Evolutionary conservation across 441 rosid genomes (phyloP).

Genomic region (Gossypium davidsonii): DNA sequence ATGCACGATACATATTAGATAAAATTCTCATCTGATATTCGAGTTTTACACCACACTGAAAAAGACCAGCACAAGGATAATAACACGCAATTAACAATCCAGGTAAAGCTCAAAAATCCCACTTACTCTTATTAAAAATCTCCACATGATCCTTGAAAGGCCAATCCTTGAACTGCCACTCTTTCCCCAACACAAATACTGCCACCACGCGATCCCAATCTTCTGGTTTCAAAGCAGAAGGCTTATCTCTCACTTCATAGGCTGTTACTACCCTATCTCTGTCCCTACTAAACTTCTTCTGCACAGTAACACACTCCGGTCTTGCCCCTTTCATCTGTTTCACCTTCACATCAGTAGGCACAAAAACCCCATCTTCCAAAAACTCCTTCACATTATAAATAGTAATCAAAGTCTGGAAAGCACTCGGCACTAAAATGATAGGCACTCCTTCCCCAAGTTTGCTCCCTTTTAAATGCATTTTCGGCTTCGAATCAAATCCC

Average conservation of each 20-base stretch:
- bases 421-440: constrained; percentile 86
- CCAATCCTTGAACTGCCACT: constrained; percentile 99
- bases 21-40: background rate
- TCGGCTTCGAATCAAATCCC: constrained; percentile 58
- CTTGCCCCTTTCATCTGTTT: constrained; percentile 78
- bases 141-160: constrained; percentile 93
- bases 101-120: background rate
- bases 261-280: constrained; percentile 83
- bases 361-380: constrained; percentile 77
- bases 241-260: constrained; percentile 92
- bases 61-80: background rate
- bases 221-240: constrained; percentile 67
- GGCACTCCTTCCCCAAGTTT: constrained; percentile 92
- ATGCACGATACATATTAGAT: background rate
- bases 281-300: constrained; percentile 92
- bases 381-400: constrained; percentile 92
- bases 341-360: constrained; percentile 80
- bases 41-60: background rate
- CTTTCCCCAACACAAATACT: constrained; percentile 84
- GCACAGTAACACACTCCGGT: constrained; percentile 87
- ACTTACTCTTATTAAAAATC: constrained; percentile 84
- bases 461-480: constrained; percentile 63
- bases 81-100: background rate
- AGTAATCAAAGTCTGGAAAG: constrained; percentile 80
- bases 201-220: constrained; percentile 96